These are phyloP conservation scores for Meira nashicola DNA, from an alignment of 1,284 basidiomycete genomes.

Conservation along the genomic window DNA sequence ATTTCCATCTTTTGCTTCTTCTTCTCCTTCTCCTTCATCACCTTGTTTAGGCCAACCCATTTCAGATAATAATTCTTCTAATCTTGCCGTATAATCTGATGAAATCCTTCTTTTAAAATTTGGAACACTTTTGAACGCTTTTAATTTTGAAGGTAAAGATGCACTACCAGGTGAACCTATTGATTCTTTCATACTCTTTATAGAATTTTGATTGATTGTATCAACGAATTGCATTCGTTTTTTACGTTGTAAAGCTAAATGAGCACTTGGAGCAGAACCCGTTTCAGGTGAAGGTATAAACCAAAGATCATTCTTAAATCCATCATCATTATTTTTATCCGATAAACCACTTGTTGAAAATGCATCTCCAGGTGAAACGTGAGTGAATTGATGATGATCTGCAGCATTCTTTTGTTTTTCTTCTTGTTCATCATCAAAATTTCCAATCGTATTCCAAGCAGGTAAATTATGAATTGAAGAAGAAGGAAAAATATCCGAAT, in stretches of 20 bases:
- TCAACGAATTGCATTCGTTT: neutral
- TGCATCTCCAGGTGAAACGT: neutral
- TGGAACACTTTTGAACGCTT: conserved; percentile 23
- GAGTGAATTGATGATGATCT: conserved; percentile 16
- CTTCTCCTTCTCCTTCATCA: neutral
- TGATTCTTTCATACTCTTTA: neutral
- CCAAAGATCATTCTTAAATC: conserved; percentile 12
- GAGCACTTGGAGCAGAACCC: too few species aligned
- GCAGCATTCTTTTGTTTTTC: neutral
- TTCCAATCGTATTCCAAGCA: conserved; percentile 21
- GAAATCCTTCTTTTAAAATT: conserved; percentile 14
- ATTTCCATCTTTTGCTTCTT: neutral
- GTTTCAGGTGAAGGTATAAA: neutral
- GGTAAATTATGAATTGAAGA: conserved; percentile 25
- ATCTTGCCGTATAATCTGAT: conserved; percentile 9
- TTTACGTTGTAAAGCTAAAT: neutral
- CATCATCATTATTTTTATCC: conserved; percentile 24
- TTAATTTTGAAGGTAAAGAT: neutral
- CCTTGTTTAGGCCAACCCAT: conserved; percentile 17
- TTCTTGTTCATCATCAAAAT: too few species aligned
- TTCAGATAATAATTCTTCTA: conserved; percentile 31
- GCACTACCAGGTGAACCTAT: neutral
- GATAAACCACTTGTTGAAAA: conserved; percentile 4
- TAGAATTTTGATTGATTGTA: neutral
- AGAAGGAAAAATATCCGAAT: neutral